Evolutionary conservation across 176 grass and related monocot species (phyloP), one percentile per base, ranked within the genome.

Genomic region (Alloteropsis semialata): DNA sequence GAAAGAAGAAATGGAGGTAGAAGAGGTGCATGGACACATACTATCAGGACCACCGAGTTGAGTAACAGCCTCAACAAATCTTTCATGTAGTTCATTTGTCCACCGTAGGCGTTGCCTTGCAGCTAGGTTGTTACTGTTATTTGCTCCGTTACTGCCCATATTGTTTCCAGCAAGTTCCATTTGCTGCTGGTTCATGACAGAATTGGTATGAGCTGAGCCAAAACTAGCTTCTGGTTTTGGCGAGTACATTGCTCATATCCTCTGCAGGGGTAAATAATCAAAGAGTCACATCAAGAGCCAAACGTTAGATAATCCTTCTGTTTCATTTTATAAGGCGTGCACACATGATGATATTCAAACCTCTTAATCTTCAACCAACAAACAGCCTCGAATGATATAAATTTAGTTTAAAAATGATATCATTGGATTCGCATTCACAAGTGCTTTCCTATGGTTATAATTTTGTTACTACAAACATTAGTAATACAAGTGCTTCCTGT

Each of bases 1-100:
- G 44, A 36, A 3, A 41, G 12, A 48, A 72, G 17, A 37, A 48
- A 65, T 41, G 74, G 69, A 84, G 51, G 74, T 10, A 17, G 16
- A 72, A 3, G 34, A 69, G 59, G 10, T 28, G 13, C 41, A 63
- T 38, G 62, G 76, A 24, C 70, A 90, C 92, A 85, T 93, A 99
- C 96, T 92, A 68, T 99, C 96, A 85, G 93, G 91, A 63, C 96
- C 96, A 42, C 96, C 96, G 84, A 99, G 96, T 48, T 99, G 93
- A 78, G 96, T 85, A 76, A 99, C 93, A 37, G 96, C 93, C 76
- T 90, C 91, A 7, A 99, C 93, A 92, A 99, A 99, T 77, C 53
- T 89, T 62, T 96, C 87, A 43, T 99, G 96, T n/a, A 99, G 84
- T 65, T 99, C 96, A 76, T 94, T 82, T 69, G 96, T 99, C 96